phyloP scores from a whole-genome alignment of 306 rosid genomes.

The Rosa lucieae region DNA sequence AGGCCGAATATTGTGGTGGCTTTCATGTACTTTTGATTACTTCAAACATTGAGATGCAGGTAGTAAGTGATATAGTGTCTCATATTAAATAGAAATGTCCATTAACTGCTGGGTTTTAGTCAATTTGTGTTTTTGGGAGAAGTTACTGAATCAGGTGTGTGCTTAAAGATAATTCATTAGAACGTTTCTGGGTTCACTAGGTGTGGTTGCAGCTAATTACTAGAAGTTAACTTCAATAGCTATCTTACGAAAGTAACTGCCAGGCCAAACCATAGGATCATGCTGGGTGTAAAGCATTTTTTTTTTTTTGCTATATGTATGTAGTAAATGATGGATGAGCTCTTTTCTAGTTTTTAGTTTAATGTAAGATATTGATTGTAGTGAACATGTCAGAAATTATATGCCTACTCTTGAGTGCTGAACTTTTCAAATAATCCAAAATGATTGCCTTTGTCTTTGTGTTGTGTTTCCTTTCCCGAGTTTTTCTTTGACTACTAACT shows the following conservation, averaged over 20 bases:
- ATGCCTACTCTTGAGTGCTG: background rate
- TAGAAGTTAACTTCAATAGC: too few relatives aligned
- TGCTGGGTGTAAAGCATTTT: background rate
- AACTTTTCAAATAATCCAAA: too few relatives aligned
- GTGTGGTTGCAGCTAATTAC: background rate
- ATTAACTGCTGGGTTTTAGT: too few relatives aligned
- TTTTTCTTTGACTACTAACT: background rate
- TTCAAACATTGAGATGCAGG: too few relatives aligned
- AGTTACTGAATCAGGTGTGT: background rate
- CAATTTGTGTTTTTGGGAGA: background rate
- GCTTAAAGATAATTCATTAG: background rate
- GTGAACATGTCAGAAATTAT: background rate
- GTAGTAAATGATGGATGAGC: background rate
- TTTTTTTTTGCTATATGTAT: background rate
- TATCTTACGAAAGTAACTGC: too few relatives aligned
- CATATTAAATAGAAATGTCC: too few relatives aligned
- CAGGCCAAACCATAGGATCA: too few relatives aligned
- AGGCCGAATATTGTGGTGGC: too few relatives aligned
- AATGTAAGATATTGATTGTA: background rate
- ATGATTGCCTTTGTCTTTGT: background rate
- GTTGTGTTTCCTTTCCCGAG: background rate
- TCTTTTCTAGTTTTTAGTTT: background rate
- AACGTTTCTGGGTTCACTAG: too few relatives aligned
- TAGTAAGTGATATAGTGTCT: too few relatives aligned
- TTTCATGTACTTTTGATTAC: too few relatives aligned